Evolutionary conservation across 768 basidiomycete genomes (phyloP).

Genomic region (Agaricus sinodeliciosus): DNA sequence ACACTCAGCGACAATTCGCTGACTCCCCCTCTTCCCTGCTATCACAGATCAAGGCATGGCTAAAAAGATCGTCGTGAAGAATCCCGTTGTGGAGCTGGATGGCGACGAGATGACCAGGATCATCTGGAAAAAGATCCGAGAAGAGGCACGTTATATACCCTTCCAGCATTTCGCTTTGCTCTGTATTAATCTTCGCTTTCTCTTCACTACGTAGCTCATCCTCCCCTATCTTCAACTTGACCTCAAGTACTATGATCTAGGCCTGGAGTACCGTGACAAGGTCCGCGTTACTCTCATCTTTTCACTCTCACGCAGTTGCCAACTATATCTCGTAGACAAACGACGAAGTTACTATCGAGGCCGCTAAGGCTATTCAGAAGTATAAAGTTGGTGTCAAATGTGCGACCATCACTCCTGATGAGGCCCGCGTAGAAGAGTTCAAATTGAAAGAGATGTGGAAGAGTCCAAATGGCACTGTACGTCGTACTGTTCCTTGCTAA

Average conservation of each 20-base stretch:
- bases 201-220: slow-evolving; percentile 60
- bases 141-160: slow-evolving; percentile 58
- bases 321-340: slow-evolving; percentile 55
- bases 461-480: slow-evolving; percentile 90
- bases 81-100: slow-evolving; percentile 92
- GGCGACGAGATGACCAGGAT: slow-evolving; percentile 99
- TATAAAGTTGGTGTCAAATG: slow-evolving; percentile 98
- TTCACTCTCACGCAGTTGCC: background rate
- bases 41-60: slow-evolving; percentile 11
- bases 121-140: slow-evolving; percentile 97
- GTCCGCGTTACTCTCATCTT: slow-evolving; percentile 29
- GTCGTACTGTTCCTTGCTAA: slow-evolving; percentile 19
- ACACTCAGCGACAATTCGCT: background rate
- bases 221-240: slow-evolving; percentile 92
- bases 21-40: background rate
- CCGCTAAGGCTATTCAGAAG: slow-evolving; percentile 90
- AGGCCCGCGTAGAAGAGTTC: slow-evolving; percentile 94
- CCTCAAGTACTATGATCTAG: slow-evolving; percentile 98
- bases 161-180: background rate
- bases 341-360: slow-evolving; percentile 88
- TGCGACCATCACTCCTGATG: slow-evolving; percentile 98
- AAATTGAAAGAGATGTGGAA: slow-evolving; percentile 99
- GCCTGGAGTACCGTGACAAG: slow-evolving; percentile 86
- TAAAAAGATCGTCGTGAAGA: slow-evolving; percentile 75
- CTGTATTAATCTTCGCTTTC: background rate